A percentile compares a stretch with the other conserved stretches of the same genome.
phyloP scores from a whole-genome alignment of 805 yeast genomes.

The Brettanomyces naardenensis region DNA sequence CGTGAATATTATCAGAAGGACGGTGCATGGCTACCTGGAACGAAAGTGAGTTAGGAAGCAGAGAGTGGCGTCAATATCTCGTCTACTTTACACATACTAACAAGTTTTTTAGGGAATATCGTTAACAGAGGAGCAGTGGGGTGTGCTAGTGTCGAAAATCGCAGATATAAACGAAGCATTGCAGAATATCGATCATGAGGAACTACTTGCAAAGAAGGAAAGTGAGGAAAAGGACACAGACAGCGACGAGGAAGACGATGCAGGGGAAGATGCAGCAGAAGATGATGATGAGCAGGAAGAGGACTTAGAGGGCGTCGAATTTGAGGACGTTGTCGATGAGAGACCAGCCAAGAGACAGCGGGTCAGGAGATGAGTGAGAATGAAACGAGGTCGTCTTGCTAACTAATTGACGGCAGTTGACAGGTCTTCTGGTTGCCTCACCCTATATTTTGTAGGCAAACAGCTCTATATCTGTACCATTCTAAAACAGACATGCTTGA shows the following conservation, averaged over 20 bases:
- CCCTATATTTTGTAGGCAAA: no score
- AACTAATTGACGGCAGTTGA: no score
- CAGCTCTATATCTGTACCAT: no score
- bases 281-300: constrained; percentile 11
- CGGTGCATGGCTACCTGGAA: constrained; percentile 65
- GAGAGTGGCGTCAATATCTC: constrained; percentile 13
- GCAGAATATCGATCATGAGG: constrained; percentile 23
- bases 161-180: constrained; percentile 46
- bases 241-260: constrained; percentile 1
- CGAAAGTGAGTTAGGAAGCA: constrained; percentile 38
- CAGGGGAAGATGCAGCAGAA: constrained; percentile 1
- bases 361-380: constrained; percentile 8
- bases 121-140: constrained; percentile 50
- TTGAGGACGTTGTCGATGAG: constrained; percentile 12
- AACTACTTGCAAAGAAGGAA: constrained; percentile 15
- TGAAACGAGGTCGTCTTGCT: no score
- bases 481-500: no score
- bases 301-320: constrained; percentile 12
- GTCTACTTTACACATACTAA: constrained; percentile 4
- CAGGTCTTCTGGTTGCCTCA: no score
- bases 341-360: constrained; percentile 10
- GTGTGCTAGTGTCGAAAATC: constrained; percentile 34
- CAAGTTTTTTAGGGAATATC: constrained; percentile 41
- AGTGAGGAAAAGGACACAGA: constrained; percentile 4
- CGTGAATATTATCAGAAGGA: constrained; percentile 71